Percentiles rank a stretch among this genome's conserved stretches.
phyloP scores from a whole-genome alignment of 352 stramenopile genomes.

The Aphanomyces astaci region DNA sequence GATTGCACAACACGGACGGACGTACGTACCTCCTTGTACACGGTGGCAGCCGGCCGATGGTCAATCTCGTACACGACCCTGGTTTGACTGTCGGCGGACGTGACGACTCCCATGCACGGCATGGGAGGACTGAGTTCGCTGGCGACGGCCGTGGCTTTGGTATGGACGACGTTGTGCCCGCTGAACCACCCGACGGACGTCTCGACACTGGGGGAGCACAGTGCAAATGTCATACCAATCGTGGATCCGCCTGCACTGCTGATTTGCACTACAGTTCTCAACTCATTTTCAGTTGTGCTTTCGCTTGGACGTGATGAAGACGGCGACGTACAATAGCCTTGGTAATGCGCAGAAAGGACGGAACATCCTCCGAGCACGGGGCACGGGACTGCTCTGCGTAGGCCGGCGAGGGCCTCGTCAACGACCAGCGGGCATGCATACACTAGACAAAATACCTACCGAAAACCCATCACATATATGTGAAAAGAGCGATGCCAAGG shows the following conservation, averaged over 20 bases:
- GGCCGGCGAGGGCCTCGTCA: slow-evolving; percentile 72
- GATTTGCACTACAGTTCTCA: slow-evolving; percentile 87
- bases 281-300: no score
- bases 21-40: slow-evolving; percentile 72
- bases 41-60: slow-evolving; percentile 64
- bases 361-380: slow-evolving; percentile 80
- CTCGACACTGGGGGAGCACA: slow-evolving; percentile 81
- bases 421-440: slow-evolving; percentile 79
- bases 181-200: slow-evolving; percentile 84
- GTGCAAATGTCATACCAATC: slow-evolving; percentile 74
- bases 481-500: no score
- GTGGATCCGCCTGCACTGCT: slow-evolving; percentile 62
- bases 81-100: slow-evolving; percentile 54
- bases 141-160: no score
- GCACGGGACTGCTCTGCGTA: slow-evolving; percentile 67
- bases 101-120: slow-evolving; percentile 82
- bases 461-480: not conserved
- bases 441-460: slow-evolving; percentile 51
- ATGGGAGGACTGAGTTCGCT: slow-evolving; percentile 57
- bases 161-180: slow-evolving; percentile 38
- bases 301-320: no score
- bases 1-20: no score
- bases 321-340: slow-evolving; percentile 3
- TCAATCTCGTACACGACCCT: slow-evolving; percentile 85
- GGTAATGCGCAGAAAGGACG: slow-evolving; percentile 61